Conservation (phyloP, 2,329 filamentous ascomycete species). For the Neofusicoccum umdonicola region DNA sequence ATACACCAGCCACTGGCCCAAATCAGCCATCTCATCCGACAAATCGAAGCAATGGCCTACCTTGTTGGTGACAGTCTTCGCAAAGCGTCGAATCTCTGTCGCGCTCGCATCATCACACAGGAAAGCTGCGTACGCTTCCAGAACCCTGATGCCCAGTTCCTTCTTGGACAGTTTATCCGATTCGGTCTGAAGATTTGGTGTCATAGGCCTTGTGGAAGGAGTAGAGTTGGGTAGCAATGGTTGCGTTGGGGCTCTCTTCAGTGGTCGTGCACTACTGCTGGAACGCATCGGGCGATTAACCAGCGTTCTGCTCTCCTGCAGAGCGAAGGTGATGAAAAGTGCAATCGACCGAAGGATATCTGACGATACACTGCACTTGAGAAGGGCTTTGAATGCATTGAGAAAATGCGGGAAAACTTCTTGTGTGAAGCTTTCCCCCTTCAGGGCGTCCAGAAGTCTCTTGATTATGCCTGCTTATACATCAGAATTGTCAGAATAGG, state of each 20-base stretch:
- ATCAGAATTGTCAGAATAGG: conserved; percentile 23
- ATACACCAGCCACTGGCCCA: conserved; percentile 78
- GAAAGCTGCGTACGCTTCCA: conserved; percentile 74
- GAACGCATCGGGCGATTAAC: conserved; percentile 34
- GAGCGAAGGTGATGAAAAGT: conserved; percentile 87
- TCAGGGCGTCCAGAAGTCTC: conserved; percentile 83
- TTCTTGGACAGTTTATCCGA: conserved; percentile 53
- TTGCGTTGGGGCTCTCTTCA: conserved; percentile 26
- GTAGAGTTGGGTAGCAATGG: conserved; percentile 24
- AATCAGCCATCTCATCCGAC: conserved; percentile 30
- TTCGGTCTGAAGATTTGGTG: conserved; percentile 23
- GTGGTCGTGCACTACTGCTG: conserved; percentile 32
- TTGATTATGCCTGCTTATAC: conserved; percentile 72
- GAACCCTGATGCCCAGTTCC: conserved; percentile 70
- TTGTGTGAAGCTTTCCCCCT: conserved; percentile 72
- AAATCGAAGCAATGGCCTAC: conserved; percentile 46
- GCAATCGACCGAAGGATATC: conserved; percentile 84
- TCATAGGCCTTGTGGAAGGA: conserved; percentile 31
- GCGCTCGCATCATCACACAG: conserved; percentile 71
- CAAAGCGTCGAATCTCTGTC: conserved; percentile 78
- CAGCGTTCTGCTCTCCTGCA: conserved; percentile 62
- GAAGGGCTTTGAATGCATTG: conserved; percentile 72
- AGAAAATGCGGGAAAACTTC: conserved; percentile 76
- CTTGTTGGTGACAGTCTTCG: conserved; percentile 92
- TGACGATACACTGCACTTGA: conserved; percentile 76